A percentile compares a stretch with the other conserved stretches of the same genome.
Conservation (phyloP, 441 rosid genomes). For the Jatropha multifida region DNA sequence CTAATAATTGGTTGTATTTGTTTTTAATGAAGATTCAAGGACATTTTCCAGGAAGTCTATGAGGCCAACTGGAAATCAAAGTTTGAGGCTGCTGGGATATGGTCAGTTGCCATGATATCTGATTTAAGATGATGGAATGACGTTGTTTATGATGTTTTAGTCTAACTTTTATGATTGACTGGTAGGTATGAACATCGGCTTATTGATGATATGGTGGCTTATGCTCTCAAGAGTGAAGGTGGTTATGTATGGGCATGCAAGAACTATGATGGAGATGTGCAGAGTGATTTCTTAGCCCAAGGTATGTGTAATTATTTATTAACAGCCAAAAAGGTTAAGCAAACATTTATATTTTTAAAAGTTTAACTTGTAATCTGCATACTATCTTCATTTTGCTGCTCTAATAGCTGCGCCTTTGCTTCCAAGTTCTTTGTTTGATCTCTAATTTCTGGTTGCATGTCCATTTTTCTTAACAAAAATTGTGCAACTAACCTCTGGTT, state of each 20-base stretch:
- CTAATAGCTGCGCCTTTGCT: neutral
- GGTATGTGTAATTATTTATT: constrained; percentile 37
- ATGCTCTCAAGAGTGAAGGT: constrained; percentile 82
- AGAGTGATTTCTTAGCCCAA: constrained; percentile 94
- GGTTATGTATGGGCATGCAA: constrained; percentile 97
- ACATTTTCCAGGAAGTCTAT: constrained; percentile 83
- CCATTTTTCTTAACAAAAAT: neutral
- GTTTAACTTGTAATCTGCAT: neutral
- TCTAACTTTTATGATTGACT: constrained; percentile 25
- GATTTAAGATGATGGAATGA: neutral
- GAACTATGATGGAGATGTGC: constrained; percentile 94
- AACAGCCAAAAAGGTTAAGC: neutral
- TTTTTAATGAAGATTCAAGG: constrained; percentile 68
- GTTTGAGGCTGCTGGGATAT: constrained; percentile 75
- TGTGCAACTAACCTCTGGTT: constrained; percentile 17
- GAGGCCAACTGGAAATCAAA: constrained; percentile 72
- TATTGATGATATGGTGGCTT: constrained; percentile 95
- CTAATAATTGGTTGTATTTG: constrained; percentile 12
- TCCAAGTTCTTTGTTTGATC: neutral
- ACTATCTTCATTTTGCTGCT: neutral
- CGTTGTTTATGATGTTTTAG: neutral
- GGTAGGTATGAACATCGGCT: constrained; percentile 88
- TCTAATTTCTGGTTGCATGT: neutral
- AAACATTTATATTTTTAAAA: neutral
- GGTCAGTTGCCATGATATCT: constrained; percentile 35